A percentile compares a stretch with the other conserved stretches of the same genome.
phyloP scores from a whole-genome alignment of 225 moss, liverwort and hornwort genomes.

The Marchantia polymorpha region DNA sequence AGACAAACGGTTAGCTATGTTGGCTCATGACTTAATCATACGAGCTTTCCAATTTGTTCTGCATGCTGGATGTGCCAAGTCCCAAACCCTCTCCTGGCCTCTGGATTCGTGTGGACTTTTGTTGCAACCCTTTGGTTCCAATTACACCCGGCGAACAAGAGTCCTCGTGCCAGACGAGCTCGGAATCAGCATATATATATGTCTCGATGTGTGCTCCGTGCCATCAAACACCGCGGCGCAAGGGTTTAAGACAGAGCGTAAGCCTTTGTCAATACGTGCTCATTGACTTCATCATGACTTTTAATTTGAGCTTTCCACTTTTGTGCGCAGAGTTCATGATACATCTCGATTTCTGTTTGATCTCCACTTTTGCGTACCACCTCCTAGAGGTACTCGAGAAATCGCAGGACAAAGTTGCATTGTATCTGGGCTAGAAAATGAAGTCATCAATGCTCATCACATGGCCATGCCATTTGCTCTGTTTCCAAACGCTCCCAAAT shows the following conservation, averaged over 20 bases:
- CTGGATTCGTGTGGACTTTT: too few relatives aligned
- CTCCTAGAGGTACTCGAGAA: not conserved
- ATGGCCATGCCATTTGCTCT: not conserved
- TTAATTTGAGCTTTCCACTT: not conserved
- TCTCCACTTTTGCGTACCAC: not conserved
- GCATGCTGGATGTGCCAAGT: too few relatives aligned
- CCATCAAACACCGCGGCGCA: not conserved
- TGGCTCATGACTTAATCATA: too few relatives aligned
- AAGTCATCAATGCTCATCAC: slow-evolving; percentile 1
- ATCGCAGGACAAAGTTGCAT: not conserved
- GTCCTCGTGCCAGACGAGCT: not conserved
- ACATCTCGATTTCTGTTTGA: not conserved
- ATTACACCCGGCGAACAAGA: not conserved
- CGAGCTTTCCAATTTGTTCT: too few relatives aligned
- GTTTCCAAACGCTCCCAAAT: not conserved
- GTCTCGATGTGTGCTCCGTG: not conserved
- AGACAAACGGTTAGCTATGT: too few relatives aligned
- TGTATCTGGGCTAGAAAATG: not conserved
- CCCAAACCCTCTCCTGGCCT: too few relatives aligned
- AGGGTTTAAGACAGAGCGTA: not conserved
- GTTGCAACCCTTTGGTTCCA: not conserved
- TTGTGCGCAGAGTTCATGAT: not conserved
- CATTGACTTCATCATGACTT: not conserved
- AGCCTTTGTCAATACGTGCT: not conserved
- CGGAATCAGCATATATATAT: not conserved